These are phyloP conservation scores for Limtongia smithiae DNA, from an alignment of 805 yeast genomes.

Conservation along the genomic window DNA sequence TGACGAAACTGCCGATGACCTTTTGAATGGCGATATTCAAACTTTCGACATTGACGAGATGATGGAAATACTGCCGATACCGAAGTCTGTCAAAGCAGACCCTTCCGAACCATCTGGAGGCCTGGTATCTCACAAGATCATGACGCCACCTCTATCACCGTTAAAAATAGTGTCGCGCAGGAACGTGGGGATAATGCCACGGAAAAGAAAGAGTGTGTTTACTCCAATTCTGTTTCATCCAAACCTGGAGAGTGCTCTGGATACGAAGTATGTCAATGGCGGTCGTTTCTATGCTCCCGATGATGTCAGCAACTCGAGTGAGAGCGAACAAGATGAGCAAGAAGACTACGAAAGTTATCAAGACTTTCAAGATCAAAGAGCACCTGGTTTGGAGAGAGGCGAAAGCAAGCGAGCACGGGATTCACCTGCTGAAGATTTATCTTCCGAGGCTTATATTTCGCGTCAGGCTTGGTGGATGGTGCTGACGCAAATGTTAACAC, in stretches of 20 bases:
- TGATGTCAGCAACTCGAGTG: slow-evolving; percentile 24
- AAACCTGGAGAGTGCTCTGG: slow-evolving; percentile 67
- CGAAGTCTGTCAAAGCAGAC: not conserved
- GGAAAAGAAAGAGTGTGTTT: slow-evolving; percentile 53
- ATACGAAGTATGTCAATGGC: slow-evolving; percentile 81
- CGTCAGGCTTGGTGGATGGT: slow-evolving; percentile 23
- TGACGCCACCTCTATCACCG: slow-evolving; percentile 21
- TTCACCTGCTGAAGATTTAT: slow-evolving; percentile 10
- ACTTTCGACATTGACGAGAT: slow-evolving; percentile 7
- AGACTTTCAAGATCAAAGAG: slow-evolving; percentile 14
- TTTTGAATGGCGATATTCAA: slow-evolving; percentile 9
- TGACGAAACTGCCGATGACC: slow-evolving; percentile 3
- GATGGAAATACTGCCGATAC: slow-evolving; percentile 1
- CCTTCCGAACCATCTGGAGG: not conserved
- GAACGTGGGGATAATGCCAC: slow-evolving; percentile 15
- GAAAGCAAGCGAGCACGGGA: slow-evolving; percentile 9
- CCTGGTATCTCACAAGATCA: not conserved
- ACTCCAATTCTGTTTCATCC: slow-evolving; percentile 84
- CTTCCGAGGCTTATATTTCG: slow-evolving; percentile 18
- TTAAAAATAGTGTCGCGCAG: slow-evolving; percentile 27
- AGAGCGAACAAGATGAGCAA: slow-evolving; percentile 22
- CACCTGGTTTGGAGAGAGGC: slow-evolving; percentile 13
- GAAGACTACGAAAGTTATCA: slow-evolving; percentile 16
- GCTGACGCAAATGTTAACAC: slow-evolving; percentile 4
- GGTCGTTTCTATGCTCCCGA: slow-evolving; percentile 74